These are phyloP conservation scores for Diaporthe citriasiana DNA, from an alignment of 2,329 filamentous ascomycete genomes.

Conservation along the genomic window DNA sequence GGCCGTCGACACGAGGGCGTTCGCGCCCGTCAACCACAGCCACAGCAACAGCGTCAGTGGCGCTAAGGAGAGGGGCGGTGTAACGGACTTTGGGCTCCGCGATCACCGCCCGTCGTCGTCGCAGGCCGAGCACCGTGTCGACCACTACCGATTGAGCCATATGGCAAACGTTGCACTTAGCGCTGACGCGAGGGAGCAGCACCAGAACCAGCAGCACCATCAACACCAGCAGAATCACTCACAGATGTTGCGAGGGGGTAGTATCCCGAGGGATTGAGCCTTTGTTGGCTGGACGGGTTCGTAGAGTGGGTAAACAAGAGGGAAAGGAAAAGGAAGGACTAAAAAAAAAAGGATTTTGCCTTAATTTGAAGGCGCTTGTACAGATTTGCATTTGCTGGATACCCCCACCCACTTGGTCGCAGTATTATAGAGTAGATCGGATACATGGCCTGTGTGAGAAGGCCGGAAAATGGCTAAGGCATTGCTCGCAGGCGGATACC, in stretches of 20 bases:
- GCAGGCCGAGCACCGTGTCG: slow-evolving; percentile 27
- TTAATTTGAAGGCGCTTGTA: background rate
- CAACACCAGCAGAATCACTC: slow-evolving; percentile 27
- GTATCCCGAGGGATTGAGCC: slow-evolving; percentile 18
- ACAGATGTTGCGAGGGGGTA: slow-evolving; percentile 1
- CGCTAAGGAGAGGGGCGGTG: slow-evolving; percentile 5
- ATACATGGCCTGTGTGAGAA: background rate
- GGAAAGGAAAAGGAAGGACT: background rate
- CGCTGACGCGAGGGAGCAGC: slow-evolving; percentile 34
- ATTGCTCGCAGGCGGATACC: background rate
- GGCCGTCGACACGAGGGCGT: slow-evolving; percentile 28
- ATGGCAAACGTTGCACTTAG: slow-evolving; percentile 40
- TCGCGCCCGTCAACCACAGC: slow-evolving; percentile 18
- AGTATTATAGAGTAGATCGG: slow-evolving; percentile 14
- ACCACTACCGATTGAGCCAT: slow-evolving; percentile 40
- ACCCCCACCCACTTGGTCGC: slow-evolving; percentile 2
- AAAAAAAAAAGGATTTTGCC: background rate
- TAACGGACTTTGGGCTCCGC: slow-evolving; percentile 33
- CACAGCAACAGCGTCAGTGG: background rate
- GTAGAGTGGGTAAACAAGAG: background rate
- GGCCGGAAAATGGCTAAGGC: background rate
- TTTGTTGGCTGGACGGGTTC: background rate
- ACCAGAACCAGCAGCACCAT: slow-evolving; percentile 8
- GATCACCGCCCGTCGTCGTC: slow-evolving; percentile 30
- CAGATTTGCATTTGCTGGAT: slow-evolving; percentile 18